phyloP scores from a whole-genome alignment of 208 protist species.

The Trypanosoma mega region DNA sequence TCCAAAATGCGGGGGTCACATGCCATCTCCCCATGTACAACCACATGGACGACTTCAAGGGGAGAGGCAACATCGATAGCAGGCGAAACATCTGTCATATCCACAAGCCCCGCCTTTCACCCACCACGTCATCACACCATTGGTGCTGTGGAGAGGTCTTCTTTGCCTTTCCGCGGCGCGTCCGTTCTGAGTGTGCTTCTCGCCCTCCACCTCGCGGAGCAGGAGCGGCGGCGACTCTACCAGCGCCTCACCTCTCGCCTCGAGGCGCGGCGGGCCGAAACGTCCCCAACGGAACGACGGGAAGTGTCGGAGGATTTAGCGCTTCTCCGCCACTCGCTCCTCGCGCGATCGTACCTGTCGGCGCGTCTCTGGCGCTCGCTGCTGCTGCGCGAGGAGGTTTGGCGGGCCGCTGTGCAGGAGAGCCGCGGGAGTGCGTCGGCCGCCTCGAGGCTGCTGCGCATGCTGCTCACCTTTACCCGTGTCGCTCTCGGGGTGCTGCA shows the following conservation, averaged over 20 bases:
- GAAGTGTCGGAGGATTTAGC: slow-evolving; percentile 25
- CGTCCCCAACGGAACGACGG: background rate
- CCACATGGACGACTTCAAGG: too few relatives aligned
- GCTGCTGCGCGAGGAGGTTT: slow-evolving; percentile 50
- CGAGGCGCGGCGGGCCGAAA: background rate
- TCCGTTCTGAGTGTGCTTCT: slow-evolving; percentile 25
- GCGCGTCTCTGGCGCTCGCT: slow-evolving; percentile 65
- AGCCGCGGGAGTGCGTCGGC: background rate
- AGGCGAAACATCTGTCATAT: background rate
- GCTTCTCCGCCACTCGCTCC: slow-evolving; percentile 40
- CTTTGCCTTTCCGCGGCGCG: too few relatives aligned
- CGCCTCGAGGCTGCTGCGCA: slow-evolving; percentile 21
- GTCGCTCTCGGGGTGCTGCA: slow-evolving; percentile 55
- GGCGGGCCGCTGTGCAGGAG: slow-evolving; percentile 40
- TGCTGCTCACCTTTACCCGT: slow-evolving; percentile 40
- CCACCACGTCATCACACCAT: too few relatives aligned
- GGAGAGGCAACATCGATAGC: background rate
- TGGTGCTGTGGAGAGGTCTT: too few relatives aligned
- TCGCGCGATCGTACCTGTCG: slow-evolving; percentile 61
- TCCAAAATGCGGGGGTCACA: too few relatives aligned
- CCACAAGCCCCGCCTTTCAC: too few relatives aligned
- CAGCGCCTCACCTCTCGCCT: slow-evolving; percentile 13
- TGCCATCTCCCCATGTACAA: too few relatives aligned
- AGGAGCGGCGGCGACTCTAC: slow-evolving; percentile 42
- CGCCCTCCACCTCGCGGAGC: slow-evolving; percentile 51